Evolutionary conservation across 805 yeast species (phyloP), one percentile per base, ranked within the genome.

Genomic region (Metschnikowia continentalis): DNA sequence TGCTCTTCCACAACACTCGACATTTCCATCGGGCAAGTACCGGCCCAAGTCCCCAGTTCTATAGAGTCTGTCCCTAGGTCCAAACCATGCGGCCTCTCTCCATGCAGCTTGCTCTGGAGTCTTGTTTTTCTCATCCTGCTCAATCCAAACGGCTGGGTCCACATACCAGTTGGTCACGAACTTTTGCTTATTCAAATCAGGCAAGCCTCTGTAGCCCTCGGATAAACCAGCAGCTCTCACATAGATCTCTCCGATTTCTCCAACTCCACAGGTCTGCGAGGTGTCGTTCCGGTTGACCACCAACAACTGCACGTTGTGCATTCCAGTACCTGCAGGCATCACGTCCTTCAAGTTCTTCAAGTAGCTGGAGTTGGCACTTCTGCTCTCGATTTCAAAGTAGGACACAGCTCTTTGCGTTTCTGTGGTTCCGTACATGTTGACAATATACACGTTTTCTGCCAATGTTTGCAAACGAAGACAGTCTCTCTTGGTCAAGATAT

Each of bases 351-450:
- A 87, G 46, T 85, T 79, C 64, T 83, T 85, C 65, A 94, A 77
- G 68, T 88, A 91, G 22, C 79, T 71, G 22, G 92, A 78, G 66
- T 91, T 90, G 41, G 77, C 65, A 20, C 77, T 65, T 57, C 89
- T 77, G 30, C 95, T 82, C 40, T 88, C 83, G 54, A 95, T 92
- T 67, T 90, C 95, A 71, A 82, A 95, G 71, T 81, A 94, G 0
- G 98, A 91, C 23, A 94, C 99, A 1, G 99, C 94, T 66, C 99
- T 82, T 76, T 95, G 99, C 14, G 99, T 94, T 70, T 94, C 99
- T 10, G 99, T 94, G 37, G 99, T 94, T 63, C 99, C 99, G 68
- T 94, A 94, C 99, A 94, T 94, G 72, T 94, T 94, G 59, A 94
- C 95, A 64, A 94, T 92, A 65, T 70, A 75, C 49, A 89, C 95